Percentiles rank a stretch among this genome's conserved stretches.
Conservation (phyloP, 331 rosid genomes). For the Rosa hybrid region DNA sequence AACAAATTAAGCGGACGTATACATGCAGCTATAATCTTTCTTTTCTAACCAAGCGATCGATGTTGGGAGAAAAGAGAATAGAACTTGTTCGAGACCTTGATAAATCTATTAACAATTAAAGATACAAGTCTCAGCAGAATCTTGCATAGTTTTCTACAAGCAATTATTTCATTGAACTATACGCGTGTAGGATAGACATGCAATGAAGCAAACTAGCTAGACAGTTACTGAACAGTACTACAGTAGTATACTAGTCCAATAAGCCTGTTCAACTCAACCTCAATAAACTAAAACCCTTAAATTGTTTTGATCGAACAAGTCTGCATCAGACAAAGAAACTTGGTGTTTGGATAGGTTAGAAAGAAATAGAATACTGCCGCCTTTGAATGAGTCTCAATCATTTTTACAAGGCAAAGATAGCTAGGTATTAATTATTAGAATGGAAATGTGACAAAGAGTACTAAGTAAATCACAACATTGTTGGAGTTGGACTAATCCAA, state of each 20-base stretch:
- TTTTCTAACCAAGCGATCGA: neutral
- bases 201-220: neutral
- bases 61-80: too few relatives aligned
- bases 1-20: neutral
- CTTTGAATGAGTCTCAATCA: conserved; percentile 22
- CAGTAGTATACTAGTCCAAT: neutral
- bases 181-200: neutral
- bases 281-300: neutral
- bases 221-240: neutral
- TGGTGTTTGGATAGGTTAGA: neutral
- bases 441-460: neutral
- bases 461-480: neutral
- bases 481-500: conserved; percentile 21
- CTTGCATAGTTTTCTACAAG: neutral
- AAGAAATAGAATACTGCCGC: neutral
- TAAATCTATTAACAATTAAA: neutral
- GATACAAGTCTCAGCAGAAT: neutral
- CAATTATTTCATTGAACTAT: neutral
- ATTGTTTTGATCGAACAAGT: neutral
- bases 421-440: neutral
- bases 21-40: neutral
- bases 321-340: conserved; percentile 8
- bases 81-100: neutral
- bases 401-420: neutral
- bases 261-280: neutral